Evolutionary conservation across 768 basidiomycete genomes (phyloP).

Genomic region (Kwoniella dejecticola): DNA sequence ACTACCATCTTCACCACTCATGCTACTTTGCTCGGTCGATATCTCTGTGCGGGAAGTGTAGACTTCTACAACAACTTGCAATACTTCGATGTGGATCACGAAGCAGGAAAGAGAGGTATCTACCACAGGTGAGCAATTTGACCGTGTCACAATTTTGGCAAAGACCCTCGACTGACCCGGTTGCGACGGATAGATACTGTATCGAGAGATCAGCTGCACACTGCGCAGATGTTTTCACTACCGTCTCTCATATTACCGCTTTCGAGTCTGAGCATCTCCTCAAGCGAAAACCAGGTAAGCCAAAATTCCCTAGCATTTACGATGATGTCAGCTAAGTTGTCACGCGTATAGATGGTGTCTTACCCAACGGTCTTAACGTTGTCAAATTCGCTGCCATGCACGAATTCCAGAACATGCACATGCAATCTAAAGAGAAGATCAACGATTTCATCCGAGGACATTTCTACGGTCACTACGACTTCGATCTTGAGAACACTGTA

Average conservation of each 20-base stretch:
- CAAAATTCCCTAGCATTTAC: not conserved
- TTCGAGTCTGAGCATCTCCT: constrained; percentile 95
- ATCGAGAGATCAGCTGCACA: constrained; percentile 93
- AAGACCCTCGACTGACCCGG: not conserved
- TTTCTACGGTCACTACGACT: constrained; percentile 97
- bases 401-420: constrained; percentile 90
- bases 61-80: constrained; percentile 99
- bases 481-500: constrained; percentile 74
- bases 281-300: constrained; percentile 76
- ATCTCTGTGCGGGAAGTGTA: constrained; percentile 95
- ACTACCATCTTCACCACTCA: constrained; percentile 99
- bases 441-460: constrained; percentile 97
- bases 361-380: constrained; percentile 97
- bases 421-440: constrained; percentile 92
- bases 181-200: constrained; percentile 66
- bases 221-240: constrained; percentile 97
- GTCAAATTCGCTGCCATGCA: constrained; percentile 99
- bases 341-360: constrained; percentile 91
- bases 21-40: constrained; percentile 95
- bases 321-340: no score
- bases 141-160: not conserved
- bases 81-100: constrained; percentile 99
- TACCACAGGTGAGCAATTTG: constrained; percentile 67
- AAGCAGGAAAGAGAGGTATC: constrained; percentile 97
- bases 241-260: constrained; percentile 96